Base-by-base conservation (phyloP, 148 eudicot genomes). In the Fagopyrum tataricum region DNA sequence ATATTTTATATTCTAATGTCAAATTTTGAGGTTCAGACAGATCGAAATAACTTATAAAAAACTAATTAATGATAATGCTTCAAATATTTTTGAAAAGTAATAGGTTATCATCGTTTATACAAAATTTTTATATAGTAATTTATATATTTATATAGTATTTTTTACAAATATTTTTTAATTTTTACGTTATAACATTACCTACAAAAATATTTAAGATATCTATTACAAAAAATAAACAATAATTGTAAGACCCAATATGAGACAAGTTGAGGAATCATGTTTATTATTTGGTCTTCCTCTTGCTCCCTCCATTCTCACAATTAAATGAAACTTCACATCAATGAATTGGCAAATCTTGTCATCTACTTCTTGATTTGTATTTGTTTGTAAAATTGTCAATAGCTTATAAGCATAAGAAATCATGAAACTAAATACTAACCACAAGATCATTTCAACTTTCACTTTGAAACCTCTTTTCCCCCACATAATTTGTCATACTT, bases 261-360 rank as follows among this genome's bases (percentile, higher is more conserved):
- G 17, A 43, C 69, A 64, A 64, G 69, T 39, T 31, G 69, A 5
- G 43, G 39, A 64, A 12, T 4, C 69, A 37, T 64, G 69, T 64
- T 37, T 64, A 39, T 8, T 64, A 64, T 64, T 37, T 37, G 69
- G 69, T 37, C 44, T 15, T 13, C 42, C 17, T 9, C 11, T 21
- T 61, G 59, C 59, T 20, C 59, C 59, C 59, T n/a, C 59, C 26
- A 0, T 37, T 64, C 18, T 31, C 31, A 4, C 14, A 61, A 37
- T 64, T 64, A 64, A 17, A 64, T 64, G 69, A 64, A 61, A 61
- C 26, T 31, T 61, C 67, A 61, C 40, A 61, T 61, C 67, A 12
- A 26, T 26, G 24, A 61, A 14, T 64, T 64, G 69, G 44, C 69
- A 64, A 64, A 31, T 1, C 42, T 64, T 64, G 44, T 31, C 69